Percentiles rank a stretch among this genome's conserved stretches.
Conservation (phyloP, 1,139 yeast genomes). For the Candida buenavistaensis region DNA sequence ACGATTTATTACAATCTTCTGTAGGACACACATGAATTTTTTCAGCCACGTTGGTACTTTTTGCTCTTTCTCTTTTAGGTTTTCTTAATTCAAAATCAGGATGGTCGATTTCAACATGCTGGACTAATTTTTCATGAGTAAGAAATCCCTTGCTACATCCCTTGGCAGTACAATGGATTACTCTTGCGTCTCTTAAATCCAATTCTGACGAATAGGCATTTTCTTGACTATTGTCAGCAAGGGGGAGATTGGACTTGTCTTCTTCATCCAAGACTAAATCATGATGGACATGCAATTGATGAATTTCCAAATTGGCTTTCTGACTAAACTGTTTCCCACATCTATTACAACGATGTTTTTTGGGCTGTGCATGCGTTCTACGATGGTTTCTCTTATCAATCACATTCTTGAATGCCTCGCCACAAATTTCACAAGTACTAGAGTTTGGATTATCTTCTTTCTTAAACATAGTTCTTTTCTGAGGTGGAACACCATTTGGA, state of each 20-base stretch:
- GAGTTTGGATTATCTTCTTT: conserved; percentile 15
- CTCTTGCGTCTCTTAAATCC: conserved; percentile 15
- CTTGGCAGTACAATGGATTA: conserved; percentile 16
- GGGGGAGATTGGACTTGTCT: no score
- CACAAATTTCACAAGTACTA: conserved; percentile 14
- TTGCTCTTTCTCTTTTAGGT: conserved; percentile 5
- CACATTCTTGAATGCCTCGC: conserved; percentile 14
- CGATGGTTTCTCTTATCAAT: conserved; percentile 18
- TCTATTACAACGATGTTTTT: conserved; percentile 17
- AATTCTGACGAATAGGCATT: conserved; percentile 1
- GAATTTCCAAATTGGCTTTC: conserved; percentile 18
- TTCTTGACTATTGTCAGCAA: neutral
- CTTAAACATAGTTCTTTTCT: conserved; percentile 16
- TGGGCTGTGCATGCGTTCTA: conserved; percentile 17
- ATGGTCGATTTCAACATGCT: conserved; percentile 14
- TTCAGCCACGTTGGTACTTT: neutral
- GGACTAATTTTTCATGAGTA: conserved; percentile 14
- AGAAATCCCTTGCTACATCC: conserved; percentile 17
- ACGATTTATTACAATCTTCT: conserved; percentile 20
- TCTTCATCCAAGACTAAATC: conserved; percentile 15
- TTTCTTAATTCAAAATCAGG: conserved; percentile 1
- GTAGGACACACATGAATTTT: conserved; percentile 20
- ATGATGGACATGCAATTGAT: conserved; percentile 17
- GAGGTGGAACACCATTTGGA: conserved; percentile 8
- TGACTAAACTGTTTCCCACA: conserved; percentile 26